Base-by-base conservation (phyloP, 306 rosid genomes). In the Citrullus colocynthis region DNA sequence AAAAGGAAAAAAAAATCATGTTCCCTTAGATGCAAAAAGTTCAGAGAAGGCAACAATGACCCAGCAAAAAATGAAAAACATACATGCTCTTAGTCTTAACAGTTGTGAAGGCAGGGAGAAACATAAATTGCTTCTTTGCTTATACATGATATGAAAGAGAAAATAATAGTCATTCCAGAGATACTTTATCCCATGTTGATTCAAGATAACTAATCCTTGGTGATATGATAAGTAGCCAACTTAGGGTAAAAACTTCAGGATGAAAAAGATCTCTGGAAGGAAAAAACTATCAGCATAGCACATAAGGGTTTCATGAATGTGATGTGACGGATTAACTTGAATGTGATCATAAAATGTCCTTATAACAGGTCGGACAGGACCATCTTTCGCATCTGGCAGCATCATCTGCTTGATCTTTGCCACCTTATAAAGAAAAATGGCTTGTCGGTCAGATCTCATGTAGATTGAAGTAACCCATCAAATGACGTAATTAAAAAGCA, bases 391-490 rank as follows among this genome's bases (percentile, higher is more conserved):
- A 77, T 94, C 97, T 37, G 93, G 88, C 71, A 94, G 88, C 87
- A 90, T 78, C 90, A 83, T 89, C 84, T 94, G 98, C 87, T 91
- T 91, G 80, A 91, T 86, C 87, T 94, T 94, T 52, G 93, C 87
- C 86, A 94, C 95, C 98, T 94, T 83, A 65, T 37, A 65, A 81
- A 81, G 44, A 79, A 81, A 72, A 79, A 54, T 59, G 74, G 79
- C 76, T 36, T 71, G 63, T 71, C 78, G 78, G 36, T 41, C 59
- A 79, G 76, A 76, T 17, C 69, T 45, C 76, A 70, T 60, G 67
- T 32, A 63, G 76, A 66, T 77, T 73, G 56, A 78, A 57, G 48
- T 42, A 74, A 15, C 30, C 30, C 52, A 28, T 21, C 76, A 12
- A 59, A 52, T 62, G 15, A 69, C 56, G 13, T 20, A 11, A 20